A percentile compares a stretch with the other conserved stretches of the same genome.
phyloP scores from a whole-genome alignment of 805 yeast genomes.

The Cephaloascus albidus region DNA sequence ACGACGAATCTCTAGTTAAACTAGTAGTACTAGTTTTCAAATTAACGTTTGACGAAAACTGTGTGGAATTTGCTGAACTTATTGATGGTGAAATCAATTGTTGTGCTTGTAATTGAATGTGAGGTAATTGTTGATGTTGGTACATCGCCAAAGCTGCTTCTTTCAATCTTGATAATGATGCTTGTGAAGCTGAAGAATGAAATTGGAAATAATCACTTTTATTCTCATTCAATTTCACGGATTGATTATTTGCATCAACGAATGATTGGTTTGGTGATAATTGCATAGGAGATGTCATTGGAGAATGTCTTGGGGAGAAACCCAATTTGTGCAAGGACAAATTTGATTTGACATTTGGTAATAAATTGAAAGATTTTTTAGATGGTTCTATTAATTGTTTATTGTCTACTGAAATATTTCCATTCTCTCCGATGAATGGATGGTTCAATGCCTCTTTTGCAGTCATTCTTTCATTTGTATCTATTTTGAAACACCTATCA shows the following conservation, averaged over 20 bases:
- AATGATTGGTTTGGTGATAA: conserved; percentile 3
- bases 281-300: conserved; percentile 2
- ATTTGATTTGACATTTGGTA: conserved; percentile 4
- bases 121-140: background rate
- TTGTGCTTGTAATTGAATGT: background rate
- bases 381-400: background rate
- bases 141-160: background rate
- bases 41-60: background rate
- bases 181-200: background rate
- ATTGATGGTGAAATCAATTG: background rate
- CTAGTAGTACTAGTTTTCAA: background rate
- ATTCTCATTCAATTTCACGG: background rate
- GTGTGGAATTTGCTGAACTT: background rate
- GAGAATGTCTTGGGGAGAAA: conserved; percentile 5
- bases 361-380: conserved; percentile 1
- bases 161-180: background rate
- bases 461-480: conserved; percentile 35
- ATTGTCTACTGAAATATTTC: background rate
- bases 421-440: conserved; percentile 24
- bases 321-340: conserved; percentile 4
- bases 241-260: background rate
- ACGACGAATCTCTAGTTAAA: background rate
- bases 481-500: conserved; percentile 38
- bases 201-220: background rate
- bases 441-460: conserved; percentile 35